A percentile compares a stretch with the other conserved stretches of the same genome.
These are phyloP conservation scores for Mycena amicta DNA, from an alignment of 768 basidiomycete genomes.

Conservation along the genomic window DNA sequence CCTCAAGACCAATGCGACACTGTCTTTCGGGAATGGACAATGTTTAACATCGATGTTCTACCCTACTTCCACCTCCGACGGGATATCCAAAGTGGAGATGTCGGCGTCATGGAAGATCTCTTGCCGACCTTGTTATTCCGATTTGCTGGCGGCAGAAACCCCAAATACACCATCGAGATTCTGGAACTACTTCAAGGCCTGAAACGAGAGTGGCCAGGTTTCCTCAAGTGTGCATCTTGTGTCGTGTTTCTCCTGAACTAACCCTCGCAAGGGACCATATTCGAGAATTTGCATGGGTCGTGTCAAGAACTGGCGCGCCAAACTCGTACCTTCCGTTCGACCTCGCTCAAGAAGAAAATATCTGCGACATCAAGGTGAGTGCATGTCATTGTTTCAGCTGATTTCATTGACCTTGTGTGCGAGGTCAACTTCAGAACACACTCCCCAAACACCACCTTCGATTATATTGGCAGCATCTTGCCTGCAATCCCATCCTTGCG, in stretches of 20 bases:
- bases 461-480: constrained; percentile 15
- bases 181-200: constrained; percentile 31
- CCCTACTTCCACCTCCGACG: constrained; percentile 27
- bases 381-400: not conserved
- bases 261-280: constrained; percentile 12
- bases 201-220: constrained; percentile 30
- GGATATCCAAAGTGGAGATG: constrained; percentile 27
- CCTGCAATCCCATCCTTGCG: constrained; percentile 23
- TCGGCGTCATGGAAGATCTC: constrained; percentile 27
- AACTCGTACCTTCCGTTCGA: constrained; percentile 14
- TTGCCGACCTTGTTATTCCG: constrained; percentile 29
- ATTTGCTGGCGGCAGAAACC: constrained; percentile 28
- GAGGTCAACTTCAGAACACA: constrained; percentile 9
- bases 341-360: constrained; percentile 21
- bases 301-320: constrained; percentile 2
- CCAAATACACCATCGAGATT: constrained; percentile 30
- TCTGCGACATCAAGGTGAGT: constrained; percentile 19
- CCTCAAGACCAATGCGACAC: constrained; percentile 18
- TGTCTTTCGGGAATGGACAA: constrained; percentile 13
- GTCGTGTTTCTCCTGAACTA: too few species aligned
- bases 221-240: too few species aligned
- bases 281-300: constrained; percentile 18
- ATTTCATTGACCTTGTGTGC: not conserved
- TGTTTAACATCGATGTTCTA: constrained; percentile 28
- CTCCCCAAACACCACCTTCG: constrained; percentile 24